A percentile compares a stretch with the other conserved stretches of the same genome.
These are phyloP conservation scores for Leccinum pellstonianum DNA, from an alignment of 768 basidiomycete genomes.

Conservation along the genomic window DNA sequence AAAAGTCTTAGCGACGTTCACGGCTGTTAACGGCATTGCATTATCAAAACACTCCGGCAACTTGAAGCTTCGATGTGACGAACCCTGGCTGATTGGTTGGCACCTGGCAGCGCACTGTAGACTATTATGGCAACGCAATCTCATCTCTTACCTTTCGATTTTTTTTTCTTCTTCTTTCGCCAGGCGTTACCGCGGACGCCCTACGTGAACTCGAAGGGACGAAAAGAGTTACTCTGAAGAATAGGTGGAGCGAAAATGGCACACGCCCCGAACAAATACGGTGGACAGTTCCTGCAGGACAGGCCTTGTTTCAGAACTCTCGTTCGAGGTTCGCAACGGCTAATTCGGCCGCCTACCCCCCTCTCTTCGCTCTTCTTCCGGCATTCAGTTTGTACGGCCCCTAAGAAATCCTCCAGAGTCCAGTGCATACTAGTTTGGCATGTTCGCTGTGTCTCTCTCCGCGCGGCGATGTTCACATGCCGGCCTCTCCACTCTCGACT, in stretches of 20 bases:
- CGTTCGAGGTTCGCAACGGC: neutral
- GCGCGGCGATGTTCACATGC: slow-evolving; percentile 1
- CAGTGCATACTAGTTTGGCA: neutral
- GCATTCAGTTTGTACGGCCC: neutral
- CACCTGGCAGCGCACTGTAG: slow-evolving; percentile 8
- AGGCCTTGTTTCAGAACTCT: slow-evolving; percentile 13
- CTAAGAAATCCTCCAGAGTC: neutral
- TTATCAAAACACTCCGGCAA: slow-evolving; percentile 8
- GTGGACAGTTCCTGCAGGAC: neutral
- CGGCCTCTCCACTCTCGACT: slow-evolving; percentile 4
- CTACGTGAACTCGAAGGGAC: neutral
- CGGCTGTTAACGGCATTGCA: slow-evolving; percentile 18
- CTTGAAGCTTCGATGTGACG: slow-evolving; percentile 10
- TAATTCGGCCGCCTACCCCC: neutral
- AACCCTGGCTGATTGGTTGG: slow-evolving; percentile 6
- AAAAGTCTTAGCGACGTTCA: slow-evolving; percentile 2
- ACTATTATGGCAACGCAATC: slow-evolving; percentile 27
- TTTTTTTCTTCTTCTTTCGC: neutral
- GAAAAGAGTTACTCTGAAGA: neutral
- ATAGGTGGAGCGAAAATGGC: neutral
- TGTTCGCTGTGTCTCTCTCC: neutral
- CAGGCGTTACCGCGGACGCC: slow-evolving; percentile 21
- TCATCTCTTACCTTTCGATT: slow-evolving; percentile 2
- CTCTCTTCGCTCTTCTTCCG: neutral
- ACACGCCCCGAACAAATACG: neutral